These are phyloP conservation scores for Brachypodium distachyon DNA, from an alignment of 202 grass and related monocot species.

Conservation along the genomic window DNA sequence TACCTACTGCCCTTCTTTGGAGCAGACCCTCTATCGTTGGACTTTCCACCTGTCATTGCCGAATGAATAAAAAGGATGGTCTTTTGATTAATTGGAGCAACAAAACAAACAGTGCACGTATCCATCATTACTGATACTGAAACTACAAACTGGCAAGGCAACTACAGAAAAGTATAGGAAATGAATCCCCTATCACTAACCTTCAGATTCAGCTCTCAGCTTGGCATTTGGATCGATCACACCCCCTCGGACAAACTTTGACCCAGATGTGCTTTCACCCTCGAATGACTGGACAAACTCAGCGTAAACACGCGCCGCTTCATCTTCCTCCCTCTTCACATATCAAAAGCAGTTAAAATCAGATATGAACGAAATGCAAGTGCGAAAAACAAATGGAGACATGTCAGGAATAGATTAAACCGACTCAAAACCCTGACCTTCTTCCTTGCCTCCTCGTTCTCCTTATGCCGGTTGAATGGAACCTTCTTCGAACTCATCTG, in stretches of 20 bases:
- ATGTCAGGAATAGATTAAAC: background rate
- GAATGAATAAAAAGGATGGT: slow-evolving; percentile 83
- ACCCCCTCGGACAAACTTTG: slow-evolving; percentile 92
- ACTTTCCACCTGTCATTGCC: slow-evolving; percentile 99
- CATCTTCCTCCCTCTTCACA: slow-evolving; percentile 87
- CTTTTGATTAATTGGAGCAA: slow-evolving; percentile 87
- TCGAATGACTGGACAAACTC: slow-evolving; percentile 93
- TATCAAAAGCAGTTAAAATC: slow-evolving; percentile 17
- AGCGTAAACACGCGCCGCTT: slow-evolving; percentile 77
- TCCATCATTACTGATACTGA: slow-evolving; percentile 42
- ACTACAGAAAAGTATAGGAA: slow-evolving; percentile 5
- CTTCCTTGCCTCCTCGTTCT: slow-evolving; percentile 95
- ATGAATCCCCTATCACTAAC: slow-evolving; percentile 38
- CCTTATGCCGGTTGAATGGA: slow-evolving; percentile 78
- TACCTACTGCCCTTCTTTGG: slow-evolving; percentile 99
- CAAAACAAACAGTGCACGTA: slow-evolving; percentile 67
- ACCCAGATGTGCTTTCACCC: slow-evolving; percentile 50
- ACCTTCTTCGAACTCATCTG: slow-evolving; percentile 85
- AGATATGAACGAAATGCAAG: background rate
- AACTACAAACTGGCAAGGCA: slow-evolving; percentile 14
- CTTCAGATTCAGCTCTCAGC: slow-evolving; percentile 67
- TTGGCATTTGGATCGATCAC: slow-evolving; percentile 94
- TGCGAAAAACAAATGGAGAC: background rate
- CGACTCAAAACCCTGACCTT: slow-evolving; percentile 45
- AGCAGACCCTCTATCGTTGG: slow-evolving; percentile 99